A percentile compares a stretch with the other conserved stretches of the same genome.
Conservation (phyloP, 1,139 yeast species). For the Saccharomycopsis hybrid region DNA sequence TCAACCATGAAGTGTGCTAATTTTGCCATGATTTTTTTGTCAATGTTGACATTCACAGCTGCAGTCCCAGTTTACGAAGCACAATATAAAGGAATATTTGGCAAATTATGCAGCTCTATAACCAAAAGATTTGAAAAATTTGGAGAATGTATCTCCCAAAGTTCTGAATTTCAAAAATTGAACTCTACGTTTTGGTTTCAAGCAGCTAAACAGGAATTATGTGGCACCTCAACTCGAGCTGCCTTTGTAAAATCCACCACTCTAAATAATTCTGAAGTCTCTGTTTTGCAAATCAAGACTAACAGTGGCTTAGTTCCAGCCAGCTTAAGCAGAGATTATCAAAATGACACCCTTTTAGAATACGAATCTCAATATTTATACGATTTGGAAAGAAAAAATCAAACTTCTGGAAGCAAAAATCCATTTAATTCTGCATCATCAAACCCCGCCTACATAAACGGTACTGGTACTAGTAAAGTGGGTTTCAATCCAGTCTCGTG, state of each 20-base stretch:
- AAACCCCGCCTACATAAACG: too few species aligned
- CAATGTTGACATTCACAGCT: too few species aligned
- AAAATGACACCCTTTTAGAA: conserved; percentile 6
- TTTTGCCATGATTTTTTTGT: too few species aligned
- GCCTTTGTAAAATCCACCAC: too few species aligned
- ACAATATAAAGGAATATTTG: conserved; percentile 16
- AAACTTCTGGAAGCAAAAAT: neutral
- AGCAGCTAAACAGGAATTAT: conserved; percentile 18
- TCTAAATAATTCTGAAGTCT: neutral
- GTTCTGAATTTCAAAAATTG: conserved; percentile 12
- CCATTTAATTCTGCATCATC: neutral
- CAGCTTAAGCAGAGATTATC: too few species aligned
- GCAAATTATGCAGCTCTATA: conserved; percentile 12
- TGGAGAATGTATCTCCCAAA: conserved; percentile 16
- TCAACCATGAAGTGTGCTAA: too few species aligned
- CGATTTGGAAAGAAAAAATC: neutral
- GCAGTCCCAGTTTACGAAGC: too few species aligned
- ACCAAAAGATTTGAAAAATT: conserved; percentile 13
- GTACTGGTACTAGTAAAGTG: neutral
- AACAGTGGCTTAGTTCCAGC: too few species aligned
- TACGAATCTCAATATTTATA: conserved; percentile 12
- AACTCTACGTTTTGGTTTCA: conserved; percentile 17
- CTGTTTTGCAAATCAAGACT: neutral
- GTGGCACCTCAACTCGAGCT: conserved; percentile 17
- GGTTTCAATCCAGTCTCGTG: neutral